Conservation (phyloP, 1,284 basidiomycete species). For the Prillingera fragicola region DNA sequence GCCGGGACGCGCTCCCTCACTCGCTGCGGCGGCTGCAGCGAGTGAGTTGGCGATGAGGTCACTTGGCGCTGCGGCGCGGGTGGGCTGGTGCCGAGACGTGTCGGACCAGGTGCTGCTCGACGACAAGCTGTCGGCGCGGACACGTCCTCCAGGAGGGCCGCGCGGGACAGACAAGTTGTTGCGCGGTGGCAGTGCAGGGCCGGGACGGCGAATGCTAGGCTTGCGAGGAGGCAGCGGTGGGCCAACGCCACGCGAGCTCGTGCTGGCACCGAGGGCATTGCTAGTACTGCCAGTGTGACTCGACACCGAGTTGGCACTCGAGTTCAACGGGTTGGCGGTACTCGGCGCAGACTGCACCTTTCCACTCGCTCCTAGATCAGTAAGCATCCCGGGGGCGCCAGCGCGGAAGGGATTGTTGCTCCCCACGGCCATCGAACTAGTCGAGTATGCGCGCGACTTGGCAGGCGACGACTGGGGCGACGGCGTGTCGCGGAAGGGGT, state of each 20-base stretch:
- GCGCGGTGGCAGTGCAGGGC: slow-evolving; percentile 1
- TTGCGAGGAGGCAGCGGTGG: slow-evolving; percentile 20
- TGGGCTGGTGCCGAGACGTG: slow-evolving; percentile 10
- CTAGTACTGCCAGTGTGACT: no score
- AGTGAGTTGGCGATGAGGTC: slow-evolving; percentile 18
- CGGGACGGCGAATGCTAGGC: slow-evolving; percentile 7
- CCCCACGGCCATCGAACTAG: slow-evolving; percentile 2
- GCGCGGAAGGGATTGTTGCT: slow-evolving; percentile 18
- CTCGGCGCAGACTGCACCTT: no score
- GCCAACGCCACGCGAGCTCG: no score
- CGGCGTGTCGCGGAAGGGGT: slow-evolving; percentile 17
- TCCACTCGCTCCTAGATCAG: no score
- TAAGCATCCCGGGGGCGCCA: no score
- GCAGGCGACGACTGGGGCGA: slow-evolving; percentile 4
- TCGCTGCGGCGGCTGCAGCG: slow-evolving; percentile 11
- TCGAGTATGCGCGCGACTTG: slow-evolving; percentile 10
- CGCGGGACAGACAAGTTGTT: no score
- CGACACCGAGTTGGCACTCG: no score
- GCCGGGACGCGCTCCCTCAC: background rate
- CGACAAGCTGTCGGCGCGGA: slow-evolving; percentile 9
- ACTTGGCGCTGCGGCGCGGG: slow-evolving; percentile 10
- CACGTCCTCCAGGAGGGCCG: no score
- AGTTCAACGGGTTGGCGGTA: no score
- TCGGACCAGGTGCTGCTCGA: slow-evolving; percentile 12
- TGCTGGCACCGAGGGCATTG: no score